Conservation (phyloP, 805 yeast species). For the Myxozyma neotropica region DNA sequence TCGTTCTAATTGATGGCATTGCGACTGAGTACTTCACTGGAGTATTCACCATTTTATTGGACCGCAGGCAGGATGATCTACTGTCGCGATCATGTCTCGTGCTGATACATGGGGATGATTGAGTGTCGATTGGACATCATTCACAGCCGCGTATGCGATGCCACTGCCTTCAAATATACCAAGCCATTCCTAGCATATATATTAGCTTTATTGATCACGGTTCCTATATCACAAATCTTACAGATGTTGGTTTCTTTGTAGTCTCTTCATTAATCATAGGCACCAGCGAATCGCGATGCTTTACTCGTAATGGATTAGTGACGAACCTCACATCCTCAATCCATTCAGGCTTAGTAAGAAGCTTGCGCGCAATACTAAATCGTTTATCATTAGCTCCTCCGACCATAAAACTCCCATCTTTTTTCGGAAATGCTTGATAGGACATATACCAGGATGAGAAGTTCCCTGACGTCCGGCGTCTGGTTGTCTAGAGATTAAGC, state of each 20-base stretch:
- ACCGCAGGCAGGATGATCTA: conserved; percentile 45
- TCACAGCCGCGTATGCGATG: conserved; percentile 48
- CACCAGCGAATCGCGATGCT: conserved; percentile 42
- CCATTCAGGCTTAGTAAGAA: conserved; percentile 46
- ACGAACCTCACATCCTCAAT: conserved; percentile 40
- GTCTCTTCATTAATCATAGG: conserved; percentile 42
- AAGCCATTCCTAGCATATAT: conserved; percentile 42
- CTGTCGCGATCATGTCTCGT: conserved; percentile 44
- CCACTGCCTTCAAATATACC: conserved; percentile 40
- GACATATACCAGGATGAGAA: conserved; percentile 48
- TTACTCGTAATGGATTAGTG: conserved; percentile 46
- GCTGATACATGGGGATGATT: conserved; percentile 45
- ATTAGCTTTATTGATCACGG: not conserved
- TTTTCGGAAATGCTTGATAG: conserved; percentile 48
- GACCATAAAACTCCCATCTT: conserved; percentile 45
- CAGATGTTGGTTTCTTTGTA: conserved; percentile 38
- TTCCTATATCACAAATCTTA: too few species aligned
- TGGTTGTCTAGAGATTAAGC: conserved; percentile 45
- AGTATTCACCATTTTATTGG: conserved; percentile 43
- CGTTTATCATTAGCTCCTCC: conserved; percentile 50
- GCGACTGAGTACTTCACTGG: conserved; percentile 47
- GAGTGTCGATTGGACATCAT: conserved; percentile 45
- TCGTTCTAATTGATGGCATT: conserved; percentile 41
- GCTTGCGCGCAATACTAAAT: conserved; percentile 42
- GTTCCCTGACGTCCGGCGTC: conserved; percentile 49